Base-by-base conservation (phyloP, 495 filamentous ascomycete genomes). In the Podospora comata region DNA sequence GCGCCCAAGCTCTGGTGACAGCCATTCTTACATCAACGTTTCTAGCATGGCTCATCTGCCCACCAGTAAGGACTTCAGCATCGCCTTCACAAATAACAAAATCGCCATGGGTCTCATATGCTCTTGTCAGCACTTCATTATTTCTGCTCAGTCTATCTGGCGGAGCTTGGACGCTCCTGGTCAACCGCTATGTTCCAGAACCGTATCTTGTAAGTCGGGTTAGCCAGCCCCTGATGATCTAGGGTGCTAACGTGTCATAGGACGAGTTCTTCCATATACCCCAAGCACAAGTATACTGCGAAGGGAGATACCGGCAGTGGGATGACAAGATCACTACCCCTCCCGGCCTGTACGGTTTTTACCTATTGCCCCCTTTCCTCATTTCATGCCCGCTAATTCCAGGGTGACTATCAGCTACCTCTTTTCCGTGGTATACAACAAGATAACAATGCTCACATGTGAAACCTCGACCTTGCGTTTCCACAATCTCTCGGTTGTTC, bases 311-410 rank as follows among this genome's bases (percentile, higher is more conserved):
- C 80, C 75, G 76, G 34, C 79, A 89, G 19, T 99, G 96, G 96
- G 94, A 99, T 78, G 90, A 92, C 16, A 98, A 97, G 74, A 92
- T 99, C 69, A 99, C 95, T 9, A 99, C 95, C 2, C 95, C 95
- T 2, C 93, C 95, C 6, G 96, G 94, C 20, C 83, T 98, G 81
- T 97, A 84, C 23, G 72, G 82, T 27, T 34, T 15, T 4, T 4
- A 20, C 7, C 28, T 59, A 6, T 16, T 65, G 44, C 44, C 44
- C 56, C 19, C 13, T 4, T 48, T 55, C 28, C 0, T 65, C 65
- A 69, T 67, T 57, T 39, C 48, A 73, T 13, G 44, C 4, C 18
- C 26, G 5, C 26, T 23, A 20, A 59, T 18, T 59, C 19, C 1
- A 5, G 1, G 19, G 19, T 20, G 56, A 9, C 19, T 7, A 59